A percentile compares a stretch with the other conserved stretches of the same genome.
phyloP scores from a whole-genome alignment of 2,329 filamentous ascomycete genomes.

The Claviceps sorghi region DNA sequence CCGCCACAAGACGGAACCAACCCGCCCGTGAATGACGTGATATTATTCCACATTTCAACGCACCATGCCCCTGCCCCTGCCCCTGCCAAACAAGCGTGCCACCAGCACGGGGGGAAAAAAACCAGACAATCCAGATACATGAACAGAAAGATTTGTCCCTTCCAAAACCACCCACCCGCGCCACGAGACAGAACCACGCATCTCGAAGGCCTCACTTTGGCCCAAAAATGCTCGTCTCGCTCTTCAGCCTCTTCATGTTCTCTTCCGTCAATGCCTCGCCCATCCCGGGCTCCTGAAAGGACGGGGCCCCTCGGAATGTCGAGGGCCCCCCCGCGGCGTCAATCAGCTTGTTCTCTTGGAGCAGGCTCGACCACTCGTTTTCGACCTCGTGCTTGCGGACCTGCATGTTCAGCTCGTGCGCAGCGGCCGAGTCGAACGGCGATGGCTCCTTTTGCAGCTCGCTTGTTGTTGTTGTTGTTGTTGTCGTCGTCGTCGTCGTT shows the following conservation, averaged over 20 bases:
- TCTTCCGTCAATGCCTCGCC: conserved; percentile 37
- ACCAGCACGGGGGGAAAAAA: no score
- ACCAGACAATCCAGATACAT: no score
- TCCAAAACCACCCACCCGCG: no score
- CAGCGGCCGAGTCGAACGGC: conserved; percentile 24
- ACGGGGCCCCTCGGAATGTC: conserved; percentile 16
- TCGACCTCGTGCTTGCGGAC: conserved; percentile 22
- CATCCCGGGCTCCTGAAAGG: conserved; percentile 19
- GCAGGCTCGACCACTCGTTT: conserved; percentile 27
- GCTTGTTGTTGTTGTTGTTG: conserved; percentile 14
- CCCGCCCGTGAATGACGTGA: no score
- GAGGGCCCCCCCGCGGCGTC: conserved; percentile 28
- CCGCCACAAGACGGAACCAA: no score
- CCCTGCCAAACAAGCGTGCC: no score
- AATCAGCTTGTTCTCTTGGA: conserved; percentile 32
- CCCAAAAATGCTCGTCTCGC: conserved; percentile 14
- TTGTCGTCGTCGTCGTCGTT: conserved; percentile 16
- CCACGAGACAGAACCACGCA: no score
- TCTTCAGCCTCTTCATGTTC: conserved; percentile 34
- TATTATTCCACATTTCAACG: no score
- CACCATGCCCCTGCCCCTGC: no score
- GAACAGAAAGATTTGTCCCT: no score
- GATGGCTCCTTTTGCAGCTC: conserved; percentile 22
- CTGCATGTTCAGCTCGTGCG: conserved; percentile 19
- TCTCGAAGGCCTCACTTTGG: background rate